phyloP scores from a whole-genome alignment of 2,329 filamentous ascomycete genomes.

The Cytospora schulzeri region DNA sequence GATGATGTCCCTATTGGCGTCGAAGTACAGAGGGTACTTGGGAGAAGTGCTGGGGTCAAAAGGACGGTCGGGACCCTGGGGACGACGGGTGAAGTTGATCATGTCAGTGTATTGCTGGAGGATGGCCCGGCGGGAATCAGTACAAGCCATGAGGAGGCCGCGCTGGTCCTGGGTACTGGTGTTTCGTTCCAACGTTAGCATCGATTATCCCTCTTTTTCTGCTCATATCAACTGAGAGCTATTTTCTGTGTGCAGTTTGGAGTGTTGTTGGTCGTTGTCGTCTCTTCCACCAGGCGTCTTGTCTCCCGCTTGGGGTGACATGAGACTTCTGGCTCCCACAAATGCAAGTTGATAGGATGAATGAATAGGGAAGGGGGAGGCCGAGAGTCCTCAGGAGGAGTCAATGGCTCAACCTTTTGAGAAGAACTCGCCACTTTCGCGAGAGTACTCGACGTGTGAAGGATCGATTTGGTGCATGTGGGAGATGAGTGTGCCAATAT shows the following conservation, averaged over 20 bases:
- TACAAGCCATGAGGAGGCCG: not conserved
- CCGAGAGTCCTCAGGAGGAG: too few relatives aligned
- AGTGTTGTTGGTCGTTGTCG: not conserved
- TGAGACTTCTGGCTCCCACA: too few relatives aligned
- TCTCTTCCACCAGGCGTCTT: not conserved
- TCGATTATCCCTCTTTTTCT: not conserved
- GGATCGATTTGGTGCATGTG: too few relatives aligned
- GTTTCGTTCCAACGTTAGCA: not conserved
- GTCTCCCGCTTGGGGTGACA: not conserved
- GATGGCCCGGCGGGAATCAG: not conserved
- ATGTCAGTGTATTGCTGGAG: not conserved
- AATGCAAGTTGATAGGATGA: too few relatives aligned
- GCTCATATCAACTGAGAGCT: not conserved
- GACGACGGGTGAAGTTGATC: not conserved
- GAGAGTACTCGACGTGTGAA: too few relatives aligned
- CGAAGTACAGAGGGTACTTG: not conserved
- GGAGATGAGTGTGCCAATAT: too few relatives aligned
- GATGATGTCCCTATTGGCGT: not conserved
- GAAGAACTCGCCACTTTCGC: too few relatives aligned
- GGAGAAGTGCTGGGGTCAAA: too few relatives aligned
- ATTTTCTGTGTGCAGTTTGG: not conserved
- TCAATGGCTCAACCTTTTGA: too few relatives aligned
- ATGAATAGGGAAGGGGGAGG: too few relatives aligned
- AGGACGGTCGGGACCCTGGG: not conserved
- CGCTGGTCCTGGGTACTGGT: not conserved